Evolutionary conservation across 352 stramenopile species (phyloP).

Genomic region (Pythium insidiosum): DNA sequence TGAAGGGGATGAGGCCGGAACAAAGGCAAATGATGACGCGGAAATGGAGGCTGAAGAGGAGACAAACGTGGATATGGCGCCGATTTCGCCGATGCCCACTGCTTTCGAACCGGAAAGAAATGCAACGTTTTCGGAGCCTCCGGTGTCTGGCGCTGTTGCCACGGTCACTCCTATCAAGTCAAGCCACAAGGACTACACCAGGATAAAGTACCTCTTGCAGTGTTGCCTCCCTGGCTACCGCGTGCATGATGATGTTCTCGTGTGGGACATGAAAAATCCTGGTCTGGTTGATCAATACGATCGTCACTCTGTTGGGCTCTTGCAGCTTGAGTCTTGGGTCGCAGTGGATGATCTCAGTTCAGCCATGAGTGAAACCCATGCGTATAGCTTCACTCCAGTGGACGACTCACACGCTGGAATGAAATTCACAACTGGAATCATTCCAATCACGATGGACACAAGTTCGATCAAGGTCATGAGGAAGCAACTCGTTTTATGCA

Average conservation of each 20-base stretch:
- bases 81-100: slow-evolving; percentile 16
- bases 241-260: slow-evolving; percentile 48
- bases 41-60: too few species aligned
- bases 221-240: slow-evolving; percentile 45
- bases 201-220: slow-evolving; percentile 57
- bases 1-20: too few species aligned
- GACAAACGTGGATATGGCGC: too few species aligned
- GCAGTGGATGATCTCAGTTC: slow-evolving; percentile 55
- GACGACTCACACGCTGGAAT: slow-evolving; percentile 31
- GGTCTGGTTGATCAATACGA: slow-evolving; percentile 50
- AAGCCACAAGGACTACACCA: slow-evolving; percentile 41
- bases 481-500: slow-evolving; percentile 66
- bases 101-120: slow-evolving; percentile 16
- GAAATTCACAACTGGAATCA: slow-evolving; percentile 62
- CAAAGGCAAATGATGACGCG: too few species aligned
- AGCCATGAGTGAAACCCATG: slow-evolving; percentile 43
- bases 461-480: slow-evolving; percentile 9
- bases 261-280: slow-evolving; percentile 71
- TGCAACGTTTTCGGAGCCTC: too few species aligned
- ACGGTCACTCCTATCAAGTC: slow-evolving; percentile 38
- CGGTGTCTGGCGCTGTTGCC: slow-evolving; percentile 23
- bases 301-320: slow-evolving; percentile 27
- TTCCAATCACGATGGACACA: slow-evolving; percentile 30
- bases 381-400: slow-evolving; percentile 42
- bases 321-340: slow-evolving; percentile 75